Evolutionary conservation across 495 filamentous ascomycete genomes (phyloP).

Genomic region (Neurospora tetraspora): DNA sequence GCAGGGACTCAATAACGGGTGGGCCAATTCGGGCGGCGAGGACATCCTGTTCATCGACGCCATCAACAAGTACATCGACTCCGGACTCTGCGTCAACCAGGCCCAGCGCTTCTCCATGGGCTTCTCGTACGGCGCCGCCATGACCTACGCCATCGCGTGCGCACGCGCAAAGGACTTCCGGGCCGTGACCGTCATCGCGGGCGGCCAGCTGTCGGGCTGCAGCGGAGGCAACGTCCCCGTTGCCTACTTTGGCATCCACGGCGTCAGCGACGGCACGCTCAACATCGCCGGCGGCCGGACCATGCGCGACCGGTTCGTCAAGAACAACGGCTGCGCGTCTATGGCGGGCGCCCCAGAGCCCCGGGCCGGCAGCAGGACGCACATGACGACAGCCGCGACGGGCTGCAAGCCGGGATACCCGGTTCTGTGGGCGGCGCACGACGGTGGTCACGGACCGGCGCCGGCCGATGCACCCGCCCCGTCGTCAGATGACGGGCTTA

Average conservation of each 20-base stretch:
- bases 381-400: conserved; percentile 24
- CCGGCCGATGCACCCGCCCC: conserved; percentile 4
- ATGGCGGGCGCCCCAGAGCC: conserved; percentile 20
- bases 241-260: conserved; percentile 35
- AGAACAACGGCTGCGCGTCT: conserved; percentile 28
- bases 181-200: conserved; percentile 29
- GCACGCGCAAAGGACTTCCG: conserved; percentile 27
- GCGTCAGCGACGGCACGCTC: conserved; percentile 32
- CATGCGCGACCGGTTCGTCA: conserved; percentile 30
- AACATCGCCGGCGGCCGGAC: conserved; percentile 22
- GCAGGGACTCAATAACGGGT: conserved; percentile 36
- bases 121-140: conserved; percentile 35
- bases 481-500: too few relatives aligned
- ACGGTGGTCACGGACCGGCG: conserved; percentile 18
- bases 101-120: conserved; percentile 30
- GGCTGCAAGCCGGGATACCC: conserved; percentile 21
- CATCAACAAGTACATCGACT: conserved; percentile 23
- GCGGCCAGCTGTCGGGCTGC: conserved; percentile 29
- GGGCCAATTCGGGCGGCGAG: conserved; percentile 34
- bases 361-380: conserved; percentile 15
- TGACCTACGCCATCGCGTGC: conserved; percentile 35
- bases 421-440: conserved; percentile 15
- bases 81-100: conserved; percentile 31
- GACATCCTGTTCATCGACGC: conserved; percentile 32
- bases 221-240: conserved; percentile 27